Evolutionary conservation across 495 filamentous ascomycete genomes (phyloP).

Genomic region (Neohortaea acidophila): DNA sequence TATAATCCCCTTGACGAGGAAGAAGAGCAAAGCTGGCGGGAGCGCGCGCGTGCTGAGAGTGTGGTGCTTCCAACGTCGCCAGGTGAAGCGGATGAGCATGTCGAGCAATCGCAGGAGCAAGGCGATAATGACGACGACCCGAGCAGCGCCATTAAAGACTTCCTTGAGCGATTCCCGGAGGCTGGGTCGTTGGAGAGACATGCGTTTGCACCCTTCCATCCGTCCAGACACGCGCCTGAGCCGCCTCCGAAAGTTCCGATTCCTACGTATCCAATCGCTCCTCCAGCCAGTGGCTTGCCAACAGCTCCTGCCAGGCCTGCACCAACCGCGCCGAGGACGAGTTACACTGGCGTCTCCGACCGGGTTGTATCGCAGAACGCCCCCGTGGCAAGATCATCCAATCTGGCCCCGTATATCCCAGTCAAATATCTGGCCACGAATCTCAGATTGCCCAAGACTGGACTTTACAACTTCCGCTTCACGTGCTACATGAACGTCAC

Average conservation of each 20-base stretch:
- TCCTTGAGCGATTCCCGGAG: constrained; percentile 67
- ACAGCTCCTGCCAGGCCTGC: constrained; percentile 50
- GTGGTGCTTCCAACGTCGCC: constrained; percentile 34
- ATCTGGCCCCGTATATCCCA: constrained; percentile 28
- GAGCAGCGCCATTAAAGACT: constrained; percentile 41
- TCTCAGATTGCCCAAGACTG: constrained; percentile 37
- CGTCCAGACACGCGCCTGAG: constrained; percentile 1
- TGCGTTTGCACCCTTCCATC: constrained; percentile 46
- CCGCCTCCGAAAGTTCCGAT: constrained; percentile 7
- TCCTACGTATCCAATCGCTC: constrained; percentile 8
- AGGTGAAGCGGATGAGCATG: constrained; percentile 28
- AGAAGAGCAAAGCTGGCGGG: constrained; percentile 45
- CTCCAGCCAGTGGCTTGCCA: constrained; percentile 20
- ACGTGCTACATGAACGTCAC: constrained; percentile 87
- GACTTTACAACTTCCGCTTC: constrained; percentile 63
- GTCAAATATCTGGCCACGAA: constrained; percentile 38
- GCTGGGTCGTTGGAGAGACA: constrained; percentile 48
- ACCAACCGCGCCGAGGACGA: constrained; percentile 68
- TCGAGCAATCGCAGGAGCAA: constrained; percentile 26
- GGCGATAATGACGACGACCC: constrained; percentile 36
- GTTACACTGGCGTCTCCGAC: constrained; percentile 78
- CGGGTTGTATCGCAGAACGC: constrained; percentile 37
- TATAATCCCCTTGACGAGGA: constrained; percentile 45
- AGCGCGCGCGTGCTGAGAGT: constrained; percentile 39
- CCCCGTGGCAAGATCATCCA: constrained; percentile 29